Evolutionary conservation across 2,329 filamentous ascomycete genomes (phyloP), one percentile per base, ranked within the genome.

Genomic region (Paramyrothecium sp.): DNA sequence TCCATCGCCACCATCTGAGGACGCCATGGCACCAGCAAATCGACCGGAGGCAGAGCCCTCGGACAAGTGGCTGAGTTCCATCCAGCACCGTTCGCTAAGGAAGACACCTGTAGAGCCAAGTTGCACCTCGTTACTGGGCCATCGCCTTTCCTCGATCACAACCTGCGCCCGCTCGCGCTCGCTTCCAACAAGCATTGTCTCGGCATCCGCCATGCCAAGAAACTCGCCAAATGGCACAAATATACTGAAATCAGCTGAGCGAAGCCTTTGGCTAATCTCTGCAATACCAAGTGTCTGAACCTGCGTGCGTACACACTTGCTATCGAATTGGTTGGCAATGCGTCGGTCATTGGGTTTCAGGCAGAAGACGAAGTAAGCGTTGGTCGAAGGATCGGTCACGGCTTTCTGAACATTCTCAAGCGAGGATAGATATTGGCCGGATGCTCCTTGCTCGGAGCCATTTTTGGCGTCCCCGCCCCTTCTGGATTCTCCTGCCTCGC

Each of bases 261-360:
- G 87, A 44, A 99, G 81, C 20, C 95, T 85, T 70, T 97, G 93
- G 70, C 93, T 97, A 72, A 99, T 97, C 71, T 99, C 95, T 1
- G 93, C 93, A 67, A 99, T 96, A 33, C 95, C 95, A 64, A 98
- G 91, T 0, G 92, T 96, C 70, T 98, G 94, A 1, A 99, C 85
- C 71, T 99, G 95, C 12, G 90, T 91, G 3, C 95, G 88, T 21
- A 99, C 95, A 71, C 95, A 99, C 74, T 98, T 98, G 83, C 92
- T 97, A 73, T 99, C 95, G 66, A 98, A 99, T 69, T 99, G 95
- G 65, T 99, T 99, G 60, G 95, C 94, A 63, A 99, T 99, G 53
- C 95, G 88, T 54, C 95, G 86, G 71, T 99, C 95, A 65, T 99
- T 99, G 21, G 95, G 94, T 75, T 99, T 99, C 61, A 99, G 77